Evolutionary conservation across 2,329 filamentous ascomycete genomes (phyloP).

Genomic region (Zymoseptoria crescenta): DNA sequence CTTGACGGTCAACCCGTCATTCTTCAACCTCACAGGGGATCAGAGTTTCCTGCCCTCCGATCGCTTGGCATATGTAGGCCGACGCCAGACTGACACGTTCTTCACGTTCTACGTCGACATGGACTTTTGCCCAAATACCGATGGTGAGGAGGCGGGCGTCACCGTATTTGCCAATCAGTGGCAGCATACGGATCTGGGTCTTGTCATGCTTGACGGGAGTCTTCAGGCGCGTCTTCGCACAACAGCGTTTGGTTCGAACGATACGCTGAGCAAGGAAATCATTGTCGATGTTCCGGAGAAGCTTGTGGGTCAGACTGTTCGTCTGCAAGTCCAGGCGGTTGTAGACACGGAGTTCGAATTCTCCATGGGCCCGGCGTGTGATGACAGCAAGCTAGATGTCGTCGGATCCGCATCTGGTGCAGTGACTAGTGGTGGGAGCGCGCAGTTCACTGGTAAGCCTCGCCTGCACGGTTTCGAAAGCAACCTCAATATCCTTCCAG

Average conservation of each 20-base stretch:
- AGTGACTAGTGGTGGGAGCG: not conserved
- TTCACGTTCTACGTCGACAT: constrained; percentile 46
- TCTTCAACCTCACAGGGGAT: constrained; percentile 48
- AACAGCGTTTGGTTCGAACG: not conserved
- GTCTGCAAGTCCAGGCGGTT: not conserved
- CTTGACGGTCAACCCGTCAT: constrained; percentile 11
- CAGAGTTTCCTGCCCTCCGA: constrained; percentile 29
- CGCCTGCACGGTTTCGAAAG: not conserved
- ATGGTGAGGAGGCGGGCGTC: constrained; percentile 46
- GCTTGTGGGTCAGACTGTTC: not conserved
- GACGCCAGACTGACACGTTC: constrained; percentile 48
- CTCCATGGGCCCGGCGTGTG: not conserved
- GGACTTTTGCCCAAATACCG: constrained; percentile 32
- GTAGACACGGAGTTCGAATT: not conserved
- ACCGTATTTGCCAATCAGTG: constrained; percentile 48
- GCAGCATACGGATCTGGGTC: constrained; percentile 45
- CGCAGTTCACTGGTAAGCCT: not conserved
- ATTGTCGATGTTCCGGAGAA: not conserved
- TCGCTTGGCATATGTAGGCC: constrained; percentile 47
- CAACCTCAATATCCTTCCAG: not conserved
- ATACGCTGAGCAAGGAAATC: not conserved
- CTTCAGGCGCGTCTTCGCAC: not conserved
- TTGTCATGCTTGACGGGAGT: constrained; percentile 26
- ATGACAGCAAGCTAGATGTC: not conserved
- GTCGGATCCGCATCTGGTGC: not conserved